Evolutionary conservation across 2,329 filamentous ascomycete species (phyloP), one percentile per base, ranked within the genome.

Genomic region (Alternaria burnsii): DNA sequence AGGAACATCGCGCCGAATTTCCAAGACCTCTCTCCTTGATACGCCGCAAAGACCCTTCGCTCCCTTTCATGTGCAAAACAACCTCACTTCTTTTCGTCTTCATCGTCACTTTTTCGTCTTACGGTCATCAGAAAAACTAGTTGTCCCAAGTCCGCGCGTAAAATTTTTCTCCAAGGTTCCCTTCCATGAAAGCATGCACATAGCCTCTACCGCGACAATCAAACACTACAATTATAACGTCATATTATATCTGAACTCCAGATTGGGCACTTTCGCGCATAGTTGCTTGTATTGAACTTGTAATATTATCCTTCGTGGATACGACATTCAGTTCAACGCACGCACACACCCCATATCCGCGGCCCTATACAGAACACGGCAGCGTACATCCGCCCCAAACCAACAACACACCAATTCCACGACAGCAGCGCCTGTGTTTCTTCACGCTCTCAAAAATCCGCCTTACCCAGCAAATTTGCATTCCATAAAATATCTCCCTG

Each of bases 111-210:
- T 38, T 52, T 47, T 32, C 26, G 18, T 42, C 4, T 40, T 38
- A 20, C 28, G 38, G 30, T 44, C 52, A 43, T 40, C 22, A 20
- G 30, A n/a, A n/a, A 18, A 30, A 12, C 46, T 50, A 38, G 32
- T 3, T 50, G 32, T n/a, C 36, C 46, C 22, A 50, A 50, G 30
- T 50, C 9, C 30, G 46, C 46, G 32, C 60, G 55, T 55, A 52
- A 52, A 61, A 8, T 6, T 44, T 40, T 30, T 57, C 42, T 41
- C 36, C 34, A 38, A 38, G 34, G 34, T 38, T 40, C 50, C 42
- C 42, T 28, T 22, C 46, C 26, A 40, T 42, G 16, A 68, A 65
- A 62, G 57, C 60, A 67, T 67, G 62, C 61, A 65, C 56, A 46
- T 34, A n/a, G 46, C 32, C 51, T 50, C 32, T 32, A 30, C 53